A percentile compares a stretch with the other conserved stretches of the same genome.
These are phyloP conservation scores for Lagenidium giganteum DNA, from an alignment of 352 stramenopile species.

Conservation along the genomic window DNA sequence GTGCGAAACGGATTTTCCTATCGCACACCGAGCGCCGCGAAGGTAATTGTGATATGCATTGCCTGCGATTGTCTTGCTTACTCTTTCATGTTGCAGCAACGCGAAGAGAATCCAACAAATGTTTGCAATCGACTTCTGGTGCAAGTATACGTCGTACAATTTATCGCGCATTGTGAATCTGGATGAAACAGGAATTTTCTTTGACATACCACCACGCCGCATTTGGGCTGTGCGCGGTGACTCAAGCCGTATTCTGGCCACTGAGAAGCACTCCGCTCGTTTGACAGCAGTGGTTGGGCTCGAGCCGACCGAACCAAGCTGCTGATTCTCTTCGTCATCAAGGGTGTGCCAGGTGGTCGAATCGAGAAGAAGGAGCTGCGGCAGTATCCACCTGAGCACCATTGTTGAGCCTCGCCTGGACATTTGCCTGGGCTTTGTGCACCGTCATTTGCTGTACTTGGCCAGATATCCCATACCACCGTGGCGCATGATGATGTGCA, in stretches of 20 bases:
- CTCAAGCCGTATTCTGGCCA: constrained; percentile 1
- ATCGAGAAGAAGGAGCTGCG: constrained; percentile 14
- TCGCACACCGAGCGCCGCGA: no score
- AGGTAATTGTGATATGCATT: no score
- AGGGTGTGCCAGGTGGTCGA: constrained; percentile 1
- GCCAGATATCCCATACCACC: no score
- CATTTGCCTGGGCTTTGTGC: no score
- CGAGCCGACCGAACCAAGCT: constrained; percentile 17
- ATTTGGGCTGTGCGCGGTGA: constrained; percentile 10
- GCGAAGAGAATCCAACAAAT: constrained; percentile 6
- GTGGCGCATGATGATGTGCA: no score
- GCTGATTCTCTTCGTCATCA: constrained; percentile 17
- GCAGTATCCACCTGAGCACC: constrained; percentile 8
- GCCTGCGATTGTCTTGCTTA: no score
- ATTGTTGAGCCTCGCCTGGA: no score
- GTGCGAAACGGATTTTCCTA: not conserved
- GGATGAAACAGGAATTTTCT: constrained; percentile 17
- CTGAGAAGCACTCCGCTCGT: constrained; percentile 12
- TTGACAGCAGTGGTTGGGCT: constrained; percentile 12
- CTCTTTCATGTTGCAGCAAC: not conserved
- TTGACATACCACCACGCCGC: constrained; percentile 6
- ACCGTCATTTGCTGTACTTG: no score
- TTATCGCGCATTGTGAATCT: constrained; percentile 9
- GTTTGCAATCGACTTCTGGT: constrained; percentile 5
- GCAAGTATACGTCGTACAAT: not conserved